Conservation (phyloP, 2,329 filamentous ascomycete genomes). For the Diaporthe citrichinensis region DNA sequence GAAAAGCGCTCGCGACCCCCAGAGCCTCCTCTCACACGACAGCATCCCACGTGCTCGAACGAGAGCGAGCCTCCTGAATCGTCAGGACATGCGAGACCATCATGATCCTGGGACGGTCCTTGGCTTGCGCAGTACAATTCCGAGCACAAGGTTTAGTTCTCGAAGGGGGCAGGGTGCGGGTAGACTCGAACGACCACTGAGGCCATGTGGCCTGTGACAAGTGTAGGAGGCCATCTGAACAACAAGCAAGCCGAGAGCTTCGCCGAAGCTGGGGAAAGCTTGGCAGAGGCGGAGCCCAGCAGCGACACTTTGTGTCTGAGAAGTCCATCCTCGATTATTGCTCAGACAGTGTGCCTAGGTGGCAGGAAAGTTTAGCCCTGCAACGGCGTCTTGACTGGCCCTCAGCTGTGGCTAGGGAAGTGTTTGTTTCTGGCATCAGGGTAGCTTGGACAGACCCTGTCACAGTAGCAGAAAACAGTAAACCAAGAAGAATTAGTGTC, state of each 20-base stretch:
- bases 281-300: conserved; percentile 9
- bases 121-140: not conserved
- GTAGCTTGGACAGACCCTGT: not conserved
- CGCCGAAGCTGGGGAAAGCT: conserved; percentile 4
- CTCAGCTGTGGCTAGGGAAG: not conserved
- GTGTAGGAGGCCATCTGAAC: conserved; percentile 2
- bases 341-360: not conserved
- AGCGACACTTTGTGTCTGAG: conserved; percentile 13
- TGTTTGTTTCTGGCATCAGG: not conserved
- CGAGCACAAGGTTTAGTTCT: not conserved
- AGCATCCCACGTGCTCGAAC: not conserved
- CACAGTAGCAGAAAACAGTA: not conserved
- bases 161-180: not conserved
- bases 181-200: not conserved
- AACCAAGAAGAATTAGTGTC: not conserved
- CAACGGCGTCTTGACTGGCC: not conserved
- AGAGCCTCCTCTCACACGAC: not conserved
- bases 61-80: conserved; percentile 2
- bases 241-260: conserved; percentile 13
- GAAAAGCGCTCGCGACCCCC: not conserved
- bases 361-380: not conserved
- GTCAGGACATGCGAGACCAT: not conserved
- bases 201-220: not conserved
- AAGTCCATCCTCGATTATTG: not conserved
- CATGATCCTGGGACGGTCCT: not conserved